Evolutionary conservation across 176 grass and related monocot species (phyloP).

Genomic region (Microstegium vimineum): DNA sequence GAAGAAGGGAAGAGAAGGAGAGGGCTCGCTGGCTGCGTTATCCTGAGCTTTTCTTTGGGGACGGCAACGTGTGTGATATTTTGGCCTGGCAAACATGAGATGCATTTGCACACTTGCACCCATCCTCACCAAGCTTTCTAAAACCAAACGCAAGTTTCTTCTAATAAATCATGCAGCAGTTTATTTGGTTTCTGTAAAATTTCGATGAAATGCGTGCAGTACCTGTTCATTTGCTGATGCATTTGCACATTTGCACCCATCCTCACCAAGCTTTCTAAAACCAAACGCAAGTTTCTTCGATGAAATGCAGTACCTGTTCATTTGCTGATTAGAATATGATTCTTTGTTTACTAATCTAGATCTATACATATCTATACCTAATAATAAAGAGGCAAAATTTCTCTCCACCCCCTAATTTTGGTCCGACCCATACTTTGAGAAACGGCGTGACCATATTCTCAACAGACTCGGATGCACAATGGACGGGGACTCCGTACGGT

Average conservation of each 20-base stretch:
- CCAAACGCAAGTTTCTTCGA: background rate
- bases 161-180: background rate
- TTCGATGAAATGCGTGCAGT: no score
- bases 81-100: background rate
- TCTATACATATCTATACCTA: no score
- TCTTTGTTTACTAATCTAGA: no score
- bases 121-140: background rate
- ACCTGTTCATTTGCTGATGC: background rate
- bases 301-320: no score
- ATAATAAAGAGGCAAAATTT: no score
- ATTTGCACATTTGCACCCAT: background rate
- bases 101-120: background rate
- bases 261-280: background rate
- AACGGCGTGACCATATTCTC: no score
- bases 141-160: background rate
- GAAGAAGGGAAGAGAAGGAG: background rate
- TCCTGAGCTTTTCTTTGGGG: conserved; percentile 8
- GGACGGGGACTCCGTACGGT: no score
- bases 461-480: no score
- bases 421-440: no score
- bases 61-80: conserved; percentile 18
- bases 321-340: no score
- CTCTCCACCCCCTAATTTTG: no score
- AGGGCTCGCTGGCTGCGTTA: conserved; percentile 32
- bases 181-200: background rate